phyloP scores from a whole-genome alignment of 441 rosid species.

The Arabidopsis hybrid region DNA sequence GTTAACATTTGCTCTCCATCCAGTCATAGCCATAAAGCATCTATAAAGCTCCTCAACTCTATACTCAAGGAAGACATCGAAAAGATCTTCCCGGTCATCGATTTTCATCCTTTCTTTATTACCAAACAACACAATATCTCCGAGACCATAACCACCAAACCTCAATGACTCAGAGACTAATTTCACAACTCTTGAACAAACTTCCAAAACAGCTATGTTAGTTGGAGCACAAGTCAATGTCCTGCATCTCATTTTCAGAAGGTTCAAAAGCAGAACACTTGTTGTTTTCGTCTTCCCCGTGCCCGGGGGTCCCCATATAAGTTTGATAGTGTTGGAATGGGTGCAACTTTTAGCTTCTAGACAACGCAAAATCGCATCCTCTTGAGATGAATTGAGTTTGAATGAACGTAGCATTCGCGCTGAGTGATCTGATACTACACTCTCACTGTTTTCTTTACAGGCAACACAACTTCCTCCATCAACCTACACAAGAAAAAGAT shows the following conservation, averaged over 20 bases:
- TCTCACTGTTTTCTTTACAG: constrained; percentile 34
- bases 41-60: constrained; percentile 44
- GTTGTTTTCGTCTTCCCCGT: constrained; percentile 67
- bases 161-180: constrained; percentile 40
- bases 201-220: constrained; percentile 61
- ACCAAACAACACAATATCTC: constrained; percentile 65
- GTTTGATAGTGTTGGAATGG: constrained; percentile 49
- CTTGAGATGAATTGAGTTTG: constrained; percentile 50
- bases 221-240: constrained; percentile 72
- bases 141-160: constrained; percentile 40
- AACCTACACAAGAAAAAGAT: constrained; percentile 42
- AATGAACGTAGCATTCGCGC: not conserved
- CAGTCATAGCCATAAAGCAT: constrained; percentile 45
- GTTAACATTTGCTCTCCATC: constrained; percentile 51
- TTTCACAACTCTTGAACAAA: constrained; percentile 51
- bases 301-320: constrained; percentile 81
- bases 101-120: constrained; percentile 52
- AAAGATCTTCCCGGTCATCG: constrained; percentile 32
- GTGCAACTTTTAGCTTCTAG: constrained; percentile 34
- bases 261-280: constrained; percentile 44
- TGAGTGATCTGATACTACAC: not conserved
- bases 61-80: constrained; percentile 51
- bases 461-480: constrained; percentile 34
- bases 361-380: constrained; percentile 44
- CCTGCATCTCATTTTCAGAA: constrained; percentile 54